Evolutionary conservation across 2,329 filamentous ascomycete species (phyloP), one percentile per base, ranked within the genome.

Genomic region (Epichloe elymi): DNA sequence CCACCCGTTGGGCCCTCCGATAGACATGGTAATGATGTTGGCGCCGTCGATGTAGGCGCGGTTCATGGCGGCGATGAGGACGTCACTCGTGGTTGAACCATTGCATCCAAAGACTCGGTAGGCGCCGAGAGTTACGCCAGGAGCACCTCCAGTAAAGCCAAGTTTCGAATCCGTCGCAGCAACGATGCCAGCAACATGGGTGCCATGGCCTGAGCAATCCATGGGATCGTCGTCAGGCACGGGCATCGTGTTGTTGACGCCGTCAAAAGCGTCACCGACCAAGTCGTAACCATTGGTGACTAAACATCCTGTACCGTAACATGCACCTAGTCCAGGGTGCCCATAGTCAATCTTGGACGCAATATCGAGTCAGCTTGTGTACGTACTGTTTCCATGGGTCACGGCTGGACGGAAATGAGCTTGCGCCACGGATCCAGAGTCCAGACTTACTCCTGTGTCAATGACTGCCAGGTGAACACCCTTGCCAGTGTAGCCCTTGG

Each of bases 291-390:
- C 60, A 8, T 47, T n/a, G 3, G 56, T 47, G 35, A 63, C 55
- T 44, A 59, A 64, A 59, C 71, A 79, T 3, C 72, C 75, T 6
- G 66, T 58, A 3, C 78, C 79, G 57, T 80, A 81, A 54, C 77
- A 76, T 42, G 76, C 77, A 37, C 80, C 79, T 3, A 83, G 70
- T 33, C 76, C 74, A 1, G 77, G 75, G 58, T 82, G 78, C 1
- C 64, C 69, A 59, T 81, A 82, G 59, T 83, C 79, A 46, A 79
- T 65, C 68, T 71, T 26, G 14, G 46, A 69, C 58, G 8, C 37
- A 4, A 10, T n/a, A 5, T 30, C 26, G 26, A 10, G 26, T 30
- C 26, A 30, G 26, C 3, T 11, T 4, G 10, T 10, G 26, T 3
- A 30, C 26, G 8, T 10, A 30, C 26, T 30, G 26, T 30, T 30